These are phyloP conservation scores for Asterochloris erici DNA, from an alignment of 139 green algal genomes.

Conservation along the genomic window DNA sequence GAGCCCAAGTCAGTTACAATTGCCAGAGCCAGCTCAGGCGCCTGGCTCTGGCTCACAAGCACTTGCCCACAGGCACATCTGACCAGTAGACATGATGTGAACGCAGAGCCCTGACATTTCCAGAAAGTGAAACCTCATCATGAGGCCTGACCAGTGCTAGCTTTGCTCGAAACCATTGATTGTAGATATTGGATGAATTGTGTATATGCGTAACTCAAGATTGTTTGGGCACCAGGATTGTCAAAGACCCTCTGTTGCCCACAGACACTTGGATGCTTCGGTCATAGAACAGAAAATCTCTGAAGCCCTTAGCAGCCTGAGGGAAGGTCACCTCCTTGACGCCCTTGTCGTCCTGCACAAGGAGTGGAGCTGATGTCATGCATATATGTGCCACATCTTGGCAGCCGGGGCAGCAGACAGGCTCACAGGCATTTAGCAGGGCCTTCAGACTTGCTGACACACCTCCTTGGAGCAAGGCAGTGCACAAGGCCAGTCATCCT, in stretches of 20 bases:
- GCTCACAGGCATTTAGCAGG: background rate
- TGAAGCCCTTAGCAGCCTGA: conserved; percentile 1
- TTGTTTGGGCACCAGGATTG: background rate
- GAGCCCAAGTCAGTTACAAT: too few species aligned
- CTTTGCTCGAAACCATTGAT: too few species aligned
- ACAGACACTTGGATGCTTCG: background rate
- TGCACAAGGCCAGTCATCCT: background rate
- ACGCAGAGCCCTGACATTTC: too few species aligned
- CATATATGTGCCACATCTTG: background rate
- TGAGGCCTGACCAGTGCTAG: too few species aligned
- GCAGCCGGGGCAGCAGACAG: background rate
- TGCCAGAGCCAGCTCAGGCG: too few species aligned
- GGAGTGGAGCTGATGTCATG: background rate
- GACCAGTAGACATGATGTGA: too few species aligned
- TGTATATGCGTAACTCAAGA: too few species aligned
- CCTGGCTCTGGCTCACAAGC: too few species aligned
- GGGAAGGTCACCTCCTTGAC: background rate
- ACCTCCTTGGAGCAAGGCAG: background rate
- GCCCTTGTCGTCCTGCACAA: conserved; percentile 4
- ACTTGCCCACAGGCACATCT: too few species aligned
- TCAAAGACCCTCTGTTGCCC: background rate
- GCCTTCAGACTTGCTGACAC: background rate
- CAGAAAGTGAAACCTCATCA: too few species aligned
- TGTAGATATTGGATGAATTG: too few species aligned
- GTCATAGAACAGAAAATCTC: conserved; percentile 15